Evolutionary conservation across 2,329 filamentous ascomycete genomes (phyloP), one percentile per base, ranked within the genome.

Genomic region (Verticillium albo-atrum): DNA sequence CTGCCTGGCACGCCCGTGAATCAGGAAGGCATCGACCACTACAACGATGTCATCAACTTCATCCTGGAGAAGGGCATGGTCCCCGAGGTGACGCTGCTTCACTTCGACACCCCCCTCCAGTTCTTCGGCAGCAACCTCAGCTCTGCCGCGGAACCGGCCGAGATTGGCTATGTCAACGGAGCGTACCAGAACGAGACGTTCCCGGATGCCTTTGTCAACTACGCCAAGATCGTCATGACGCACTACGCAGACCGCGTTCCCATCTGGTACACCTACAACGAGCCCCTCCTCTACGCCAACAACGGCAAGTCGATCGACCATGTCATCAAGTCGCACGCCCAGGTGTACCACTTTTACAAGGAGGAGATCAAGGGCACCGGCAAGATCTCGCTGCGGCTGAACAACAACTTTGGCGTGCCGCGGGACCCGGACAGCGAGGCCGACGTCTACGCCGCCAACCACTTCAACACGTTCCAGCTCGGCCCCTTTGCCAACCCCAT

Each of bases 261-360:
- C 0, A 72, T 77, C 4, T 83, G 79, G 79, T 79, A 78, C 64
- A 83, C 80, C 1, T 82, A 81, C 68, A 83, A 83, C 62, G 81
- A 83, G 67, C 80, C 80, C 2, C 69, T 80, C 0, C 65, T 80
- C 1, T 74, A 74, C 26, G 70, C 72, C 3, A 68, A 71, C 55
- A 75, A 77, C 58, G 75, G 77, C 2, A 72, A 74, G 15, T 67
- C 70, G 2, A 69, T 74, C 10, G 70, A 78, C 57, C 70, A 74
- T 26, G 76, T 79, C 12, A 63, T 82, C 62, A 78, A 78, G 59
- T 73, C 81, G 0, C 81, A 84, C 59, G 80, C 80, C 0, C 71
- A 76, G 25, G 73, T 82, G 0, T 80, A 77, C 42, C 34, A 77
- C 50, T 85, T 79, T 69, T 85, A 86, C 68, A 77, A 80, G 53